Conservation (phyloP, 805 yeast species). For the Metschnikowia baotianmanensis region DNA sequence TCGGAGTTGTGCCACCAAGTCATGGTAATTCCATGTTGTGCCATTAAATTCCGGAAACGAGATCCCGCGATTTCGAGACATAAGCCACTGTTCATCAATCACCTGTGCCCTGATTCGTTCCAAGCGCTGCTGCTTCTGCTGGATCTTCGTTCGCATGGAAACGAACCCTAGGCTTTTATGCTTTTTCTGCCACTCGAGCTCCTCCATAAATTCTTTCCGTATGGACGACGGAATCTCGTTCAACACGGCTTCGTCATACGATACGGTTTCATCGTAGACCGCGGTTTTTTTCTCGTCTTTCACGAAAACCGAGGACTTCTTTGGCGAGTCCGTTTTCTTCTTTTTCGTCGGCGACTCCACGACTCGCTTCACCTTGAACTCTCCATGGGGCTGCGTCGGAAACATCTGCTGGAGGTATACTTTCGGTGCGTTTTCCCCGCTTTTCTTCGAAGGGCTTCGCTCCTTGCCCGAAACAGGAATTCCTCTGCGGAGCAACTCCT, state of each 20-base stretch:
- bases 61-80: slow-evolving; percentile 5
- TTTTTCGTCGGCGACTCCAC: slow-evolving; percentile 29
- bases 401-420: slow-evolving; percentile 37
- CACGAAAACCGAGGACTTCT: slow-evolving; percentile 5
- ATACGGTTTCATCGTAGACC: slow-evolving; percentile 23
- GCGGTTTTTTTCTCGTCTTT: slow-evolving; percentile 9
- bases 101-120: slow-evolving; percentile 6
- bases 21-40: slow-evolving; percentile 4
- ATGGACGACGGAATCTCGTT: slow-evolving; percentile 40
- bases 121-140: slow-evolving; percentile 7
- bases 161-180: slow-evolving; percentile 25
- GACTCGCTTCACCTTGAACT: slow-evolving; percentile 31
- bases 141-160: slow-evolving; percentile 29
- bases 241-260: slow-evolving; percentile 37
- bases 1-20: slow-evolving; percentile 9
- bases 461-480: slow-evolving; percentile 21
- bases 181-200: slow-evolving; percentile 29
- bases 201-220: slow-evolving; percentile 35
- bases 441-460: slow-evolving; percentile 7
- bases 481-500: slow-evolving; percentile 49
- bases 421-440: slow-evolving; percentile 16
- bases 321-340: slow-evolving; percentile 21
- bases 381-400: slow-evolving; percentile 31
- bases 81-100: slow-evolving; percentile 15
- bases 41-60: slow-evolving; percentile 2